Evolutionary conservation across 768 basidiomycete species (phyloP), one percentile per base, ranked within the genome.

Genomic region (Tulasnella sp.): DNA sequence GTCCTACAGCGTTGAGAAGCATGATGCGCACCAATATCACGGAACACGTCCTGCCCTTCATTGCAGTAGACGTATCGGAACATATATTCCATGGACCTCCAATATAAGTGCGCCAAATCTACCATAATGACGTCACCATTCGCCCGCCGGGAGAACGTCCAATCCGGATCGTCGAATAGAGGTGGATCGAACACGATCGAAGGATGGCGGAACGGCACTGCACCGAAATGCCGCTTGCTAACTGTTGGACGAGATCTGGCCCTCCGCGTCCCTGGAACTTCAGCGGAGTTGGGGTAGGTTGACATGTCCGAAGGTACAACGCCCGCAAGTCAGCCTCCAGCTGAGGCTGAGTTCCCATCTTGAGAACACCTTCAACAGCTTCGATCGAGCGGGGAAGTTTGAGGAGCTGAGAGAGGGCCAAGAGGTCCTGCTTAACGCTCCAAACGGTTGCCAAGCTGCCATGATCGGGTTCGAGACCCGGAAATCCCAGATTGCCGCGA

Each of bases 401-500:
- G 4, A 97, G 83, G 3, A 89, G 78, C 1, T 85, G 83, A 0
- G 92, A 88, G 8, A 96, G 82, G 0, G 80, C 79, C 72, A 85
- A 85, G 0, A 98, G 84, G 77, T 97, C 92, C 15, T 80, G 74
- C 83, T 90, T 91, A 67, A 95, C 84, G 76, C 84, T 37, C 85
- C 86, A 14, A 88, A 76, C 22, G 68, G 77, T 8, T 80, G 76
- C 22, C 87, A 83, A 29, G 85, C 83, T 5, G 80, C 80, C 34
- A 85, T 84, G 1, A 91, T 82, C 0, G 83, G 81, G 0, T 83
- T 78, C 5, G 83, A 85, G 12, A 93, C 85, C 19, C 94, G 88
- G 15, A 86, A 85, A 81, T 99, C 96, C 93, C 95, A 96, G 19
- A 96, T 82, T 0, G 93, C 90, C 14, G 93, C 84, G 0, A 96